Conservation (phyloP, 108 stramenopile genomes). For the Parietichytrium sp. region DNA sequence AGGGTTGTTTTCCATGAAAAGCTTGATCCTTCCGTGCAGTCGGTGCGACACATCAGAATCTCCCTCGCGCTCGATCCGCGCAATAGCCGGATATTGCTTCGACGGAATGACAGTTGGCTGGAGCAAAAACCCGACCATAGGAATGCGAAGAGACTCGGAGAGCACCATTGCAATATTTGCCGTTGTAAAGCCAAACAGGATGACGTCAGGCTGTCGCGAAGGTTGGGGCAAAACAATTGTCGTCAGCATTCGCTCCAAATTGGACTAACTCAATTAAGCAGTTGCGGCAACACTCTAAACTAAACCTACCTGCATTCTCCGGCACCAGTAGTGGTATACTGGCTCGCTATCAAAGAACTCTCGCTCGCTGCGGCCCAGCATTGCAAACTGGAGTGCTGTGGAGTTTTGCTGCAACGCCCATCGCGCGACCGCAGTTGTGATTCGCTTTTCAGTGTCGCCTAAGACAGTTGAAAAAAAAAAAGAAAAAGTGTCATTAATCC, state of each 20-base stretch:
- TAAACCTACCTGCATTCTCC: too few species aligned
- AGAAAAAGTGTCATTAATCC: too few species aligned
- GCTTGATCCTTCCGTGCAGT: not conserved
- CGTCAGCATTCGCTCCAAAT: too few species aligned
- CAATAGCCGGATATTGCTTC: constrained; percentile 33
- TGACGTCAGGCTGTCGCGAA: constrained; percentile 1
- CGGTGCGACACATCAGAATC: constrained; percentile 1
- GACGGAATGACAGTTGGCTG: constrained; percentile 25
- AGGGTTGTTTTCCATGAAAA: constrained; percentile 19
- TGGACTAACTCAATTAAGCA: too few species aligned
- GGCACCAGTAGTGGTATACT: constrained; percentile 29
- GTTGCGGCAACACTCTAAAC: too few species aligned
- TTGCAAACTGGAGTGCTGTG: not conserved
- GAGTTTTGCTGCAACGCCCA: constrained; percentile 18
- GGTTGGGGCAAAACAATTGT: too few species aligned
- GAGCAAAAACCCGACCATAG: constrained; percentile 8
- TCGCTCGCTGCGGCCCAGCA: constrained; percentile 10
- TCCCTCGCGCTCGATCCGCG: not conserved
- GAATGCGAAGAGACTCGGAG: constrained; percentile 26
- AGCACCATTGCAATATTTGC: constrained; percentile 35
- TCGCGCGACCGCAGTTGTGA: not conserved
- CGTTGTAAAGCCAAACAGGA: constrained; percentile 33
- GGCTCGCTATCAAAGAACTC: constrained; percentile 39
- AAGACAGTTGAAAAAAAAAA: too few species aligned
- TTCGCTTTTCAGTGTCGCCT: constrained; percentile 38